Evolutionary conservation across 2,329 filamentous ascomycete species (phyloP), one percentile per base, ranked within the genome.

Genomic region (Gliomastix tumulicola): DNA sequence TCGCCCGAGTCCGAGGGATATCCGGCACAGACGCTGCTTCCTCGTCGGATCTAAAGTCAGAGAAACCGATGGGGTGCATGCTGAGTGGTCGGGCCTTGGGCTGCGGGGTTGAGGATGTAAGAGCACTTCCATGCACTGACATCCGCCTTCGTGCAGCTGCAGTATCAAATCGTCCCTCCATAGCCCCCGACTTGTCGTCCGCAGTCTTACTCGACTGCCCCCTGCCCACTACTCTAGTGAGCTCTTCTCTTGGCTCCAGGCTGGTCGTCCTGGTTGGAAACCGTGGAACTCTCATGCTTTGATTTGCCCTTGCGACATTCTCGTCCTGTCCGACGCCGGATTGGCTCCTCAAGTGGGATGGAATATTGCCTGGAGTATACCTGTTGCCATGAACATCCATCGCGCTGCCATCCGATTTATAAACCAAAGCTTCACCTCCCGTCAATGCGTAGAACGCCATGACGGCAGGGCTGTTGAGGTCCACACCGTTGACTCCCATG

Each of bases 401-500:
- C 18, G 38, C 38, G 22, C 38, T 37, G 31, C 38, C 38, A 30
- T 40, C 38, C 9, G 30, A 37, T 30, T 37, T 36, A 28, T 37
- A 40, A n/a, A 34, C 38, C 9, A 40, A 34, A 13, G 34, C 30
- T 6, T 15, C 34, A 11, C 38, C 38, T 10, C 38, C 38, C 7
- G 34, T 40, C 13, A 40, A 15, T 8, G 57, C 47, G 41, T 66
- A 63, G 21, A 60, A 64, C 3, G 56, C 55, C 19, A 55, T 53
- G 1, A 59, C 56, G 10, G 54, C 56, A 10, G 49, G 38, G 3
- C 59, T 61, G 7, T 53, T 45, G 6, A 63, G 41, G 35, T 61
- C 45, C 23, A 53, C 22, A 3, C 49, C 47, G 17, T 62, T 68
- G 18, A 59, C 50, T 5, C 51, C 55, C 32, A 76, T 59, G 42